A percentile compares a stretch with the other conserved stretches of the same genome.
Evolutionary conservation across 257 asterid species (phyloP).

Genomic region (Oldenlandia corymbosa): DNA sequence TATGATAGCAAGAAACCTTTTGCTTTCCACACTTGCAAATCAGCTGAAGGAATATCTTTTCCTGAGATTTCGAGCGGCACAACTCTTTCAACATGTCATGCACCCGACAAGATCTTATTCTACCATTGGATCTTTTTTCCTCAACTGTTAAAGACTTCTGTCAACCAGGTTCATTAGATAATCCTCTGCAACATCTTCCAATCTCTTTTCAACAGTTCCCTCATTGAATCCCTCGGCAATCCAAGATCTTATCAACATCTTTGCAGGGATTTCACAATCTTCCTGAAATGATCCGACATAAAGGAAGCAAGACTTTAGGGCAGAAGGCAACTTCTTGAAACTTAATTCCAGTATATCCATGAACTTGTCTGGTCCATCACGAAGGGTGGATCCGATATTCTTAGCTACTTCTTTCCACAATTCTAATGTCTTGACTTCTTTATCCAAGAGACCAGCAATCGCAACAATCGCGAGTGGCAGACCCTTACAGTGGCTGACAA

Average conservation of each 20-base stretch:
- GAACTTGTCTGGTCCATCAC: not conserved
- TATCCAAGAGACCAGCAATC: not conserved
- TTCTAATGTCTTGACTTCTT: not conserved
- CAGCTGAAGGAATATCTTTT: slow-evolving; percentile 27
- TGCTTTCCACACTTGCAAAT: not conserved
- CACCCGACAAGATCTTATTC: slow-evolving; percentile 27
- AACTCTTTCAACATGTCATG: slow-evolving; percentile 30
- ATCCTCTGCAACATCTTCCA: slow-evolving; percentile 30
- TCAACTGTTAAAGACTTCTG: slow-evolving; percentile 25
- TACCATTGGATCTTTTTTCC: slow-evolving; percentile 18
- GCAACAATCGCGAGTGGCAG: slow-evolving; percentile 2
- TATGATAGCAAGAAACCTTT: not conserved
- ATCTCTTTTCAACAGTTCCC: not conserved
- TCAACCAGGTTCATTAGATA: slow-evolving; percentile 33
- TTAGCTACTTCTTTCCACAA: slow-evolving; percentile 7
- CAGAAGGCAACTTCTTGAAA: slow-evolving; percentile 29
- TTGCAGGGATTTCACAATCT: slow-evolving; percentile 30
- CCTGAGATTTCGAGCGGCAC: slow-evolving; percentile 34
- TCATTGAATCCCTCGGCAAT: slow-evolving; percentile 35
- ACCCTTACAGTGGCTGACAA: not conserved
- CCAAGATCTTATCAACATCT: slow-evolving; percentile 26
- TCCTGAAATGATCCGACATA: slow-evolving; percentile 36
- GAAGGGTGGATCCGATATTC: not conserved
- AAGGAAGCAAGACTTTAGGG: slow-evolving; percentile 30
- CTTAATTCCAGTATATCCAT: slow-evolving; percentile 20